Evolutionary conservation across 2,329 filamentous ascomycete genomes (phyloP).

Genomic region (Geoglossum cookeanum): DNA sequence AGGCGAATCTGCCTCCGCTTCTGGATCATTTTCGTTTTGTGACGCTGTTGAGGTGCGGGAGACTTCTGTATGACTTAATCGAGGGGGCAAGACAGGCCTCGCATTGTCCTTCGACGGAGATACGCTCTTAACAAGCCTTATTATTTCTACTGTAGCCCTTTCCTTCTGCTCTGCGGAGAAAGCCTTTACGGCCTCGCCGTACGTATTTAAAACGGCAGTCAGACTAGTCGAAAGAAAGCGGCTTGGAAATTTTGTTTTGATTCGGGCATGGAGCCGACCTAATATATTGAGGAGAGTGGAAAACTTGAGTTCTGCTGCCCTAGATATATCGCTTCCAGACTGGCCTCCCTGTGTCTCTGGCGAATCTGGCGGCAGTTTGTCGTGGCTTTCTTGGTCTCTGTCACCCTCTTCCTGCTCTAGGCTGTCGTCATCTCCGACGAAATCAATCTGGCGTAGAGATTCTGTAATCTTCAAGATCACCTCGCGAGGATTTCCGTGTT

Average conservation of each 20-base stretch:
- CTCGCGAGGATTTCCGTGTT: constrained; percentile 62
- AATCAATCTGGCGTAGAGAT: constrained; percentile 41
- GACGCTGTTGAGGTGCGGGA: constrained; percentile 25
- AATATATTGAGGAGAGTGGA: constrained; percentile 52
- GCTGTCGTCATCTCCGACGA: constrained; percentile 19
- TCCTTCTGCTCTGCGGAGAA: constrained; percentile 25
- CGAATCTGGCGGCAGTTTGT: constrained; percentile 8
- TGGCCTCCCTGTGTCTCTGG: not conserved
- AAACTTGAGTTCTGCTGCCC: constrained; percentile 31
- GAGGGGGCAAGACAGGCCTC: constrained; percentile 41
- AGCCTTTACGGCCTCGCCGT: constrained; percentile 31
- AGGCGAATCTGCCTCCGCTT: constrained; percentile 26
- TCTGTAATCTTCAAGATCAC: constrained; percentile 67
- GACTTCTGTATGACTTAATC: not conserved
- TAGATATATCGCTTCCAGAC: not conserved
- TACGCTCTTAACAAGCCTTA: constrained; percentile 51
- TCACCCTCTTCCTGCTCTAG: constrained; percentile 16
- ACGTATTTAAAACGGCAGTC: constrained; percentile 48
- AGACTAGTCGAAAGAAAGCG: constrained; percentile 62
- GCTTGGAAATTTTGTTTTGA: constrained; percentile 61
- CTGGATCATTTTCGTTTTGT: constrained; percentile 37
- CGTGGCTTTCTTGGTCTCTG: constrained; percentile 21
- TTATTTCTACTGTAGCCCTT: constrained; percentile 49
- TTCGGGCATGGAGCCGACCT: constrained; percentile 50
- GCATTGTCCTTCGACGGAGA: constrained; percentile 33